phyloP scores from a whole-genome alignment of 345 rosid species.

The Diplotaxis tenuifolia region DNA sequence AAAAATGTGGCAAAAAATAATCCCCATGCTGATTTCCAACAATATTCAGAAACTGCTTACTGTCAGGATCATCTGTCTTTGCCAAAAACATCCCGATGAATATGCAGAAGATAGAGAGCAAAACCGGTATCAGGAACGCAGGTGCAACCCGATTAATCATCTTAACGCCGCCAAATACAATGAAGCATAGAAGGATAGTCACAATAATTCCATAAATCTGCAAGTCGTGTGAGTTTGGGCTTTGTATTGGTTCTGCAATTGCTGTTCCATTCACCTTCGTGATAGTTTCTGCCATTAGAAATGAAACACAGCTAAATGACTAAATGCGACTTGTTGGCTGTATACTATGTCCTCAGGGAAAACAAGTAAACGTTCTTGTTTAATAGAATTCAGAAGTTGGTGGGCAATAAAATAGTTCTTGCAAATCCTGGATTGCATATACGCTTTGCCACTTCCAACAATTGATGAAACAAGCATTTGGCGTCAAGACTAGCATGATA shows the following conservation, averaged over 20 bases:
- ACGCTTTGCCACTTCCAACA: conserved; percentile 26
- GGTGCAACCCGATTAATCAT: conserved; percentile 99
- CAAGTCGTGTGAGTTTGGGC: conserved; percentile 86
- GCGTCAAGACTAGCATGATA: conserved; percentile 5
- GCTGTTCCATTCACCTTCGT: conserved; percentile 73
- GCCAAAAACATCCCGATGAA: conserved; percentile 74
- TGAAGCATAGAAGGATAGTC: conserved; percentile 82
- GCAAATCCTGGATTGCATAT: conserved; percentile 1
- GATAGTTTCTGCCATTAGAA: conserved; percentile 58
- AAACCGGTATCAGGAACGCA: conserved; percentile 90
- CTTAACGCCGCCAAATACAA: conserved; percentile 99
- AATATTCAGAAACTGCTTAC: conserved; percentile 45
- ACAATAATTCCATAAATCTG: conserved; percentile 94
- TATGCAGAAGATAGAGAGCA: conserved; percentile 87
- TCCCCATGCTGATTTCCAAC: not conserved
- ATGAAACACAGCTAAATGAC: conserved; percentile 14
- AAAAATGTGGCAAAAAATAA: not conserved
- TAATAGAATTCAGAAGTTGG: conserved; percentile 1
- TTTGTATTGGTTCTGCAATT: conserved; percentile 40
- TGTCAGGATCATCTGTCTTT: conserved; percentile 62
- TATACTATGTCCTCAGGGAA: conserved; percentile 9
- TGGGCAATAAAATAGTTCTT: conserved; percentile 8
- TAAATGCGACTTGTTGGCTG: not conserved
- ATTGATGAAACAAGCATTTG: conserved; percentile 13
- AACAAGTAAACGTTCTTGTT: conserved; percentile 4